Evolutionary conservation across 2,329 filamentous ascomycete genomes (phyloP).

Genomic region (Drechmeria coniospora): DNA sequence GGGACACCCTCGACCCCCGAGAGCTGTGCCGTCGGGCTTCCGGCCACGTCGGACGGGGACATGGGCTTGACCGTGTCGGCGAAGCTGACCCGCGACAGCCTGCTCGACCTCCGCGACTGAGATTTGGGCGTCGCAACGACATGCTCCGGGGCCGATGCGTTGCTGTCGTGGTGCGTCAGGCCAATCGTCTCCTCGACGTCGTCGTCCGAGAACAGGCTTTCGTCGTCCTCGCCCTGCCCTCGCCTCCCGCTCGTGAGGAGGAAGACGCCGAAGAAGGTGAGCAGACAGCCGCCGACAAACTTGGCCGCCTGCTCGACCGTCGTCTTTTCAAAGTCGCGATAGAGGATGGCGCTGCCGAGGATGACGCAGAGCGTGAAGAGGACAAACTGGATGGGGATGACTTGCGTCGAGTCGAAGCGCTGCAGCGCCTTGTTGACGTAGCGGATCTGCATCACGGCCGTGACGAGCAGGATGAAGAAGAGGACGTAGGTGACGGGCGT

Average conservation of each 20-base stretch:
- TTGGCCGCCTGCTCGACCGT: constrained; percentile 59
- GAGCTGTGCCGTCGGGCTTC: constrained; percentile 20
- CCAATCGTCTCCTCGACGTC: constrained; percentile 50
- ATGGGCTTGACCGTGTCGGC: constrained; percentile 21
- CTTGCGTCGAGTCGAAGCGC: constrained; percentile 90
- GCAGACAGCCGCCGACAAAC: constrained; percentile 75
- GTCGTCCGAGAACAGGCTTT: constrained; percentile 37
- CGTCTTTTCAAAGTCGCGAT: constrained; percentile 84
- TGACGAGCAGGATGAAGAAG: constrained; percentile 61
- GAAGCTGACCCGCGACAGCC: constrained; percentile 30
- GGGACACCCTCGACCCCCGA: constrained; percentile 15
- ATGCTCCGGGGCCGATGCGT: constrained; percentile 6
- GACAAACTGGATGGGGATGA: constrained; percentile 96
- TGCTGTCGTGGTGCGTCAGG: constrained; percentile 33
- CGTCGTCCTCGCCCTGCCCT: constrained; percentile 41
- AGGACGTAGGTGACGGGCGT: constrained; percentile 86
- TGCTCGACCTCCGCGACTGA: constrained; percentile 32
- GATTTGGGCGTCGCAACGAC: constrained; percentile 10
- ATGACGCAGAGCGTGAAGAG: constrained; percentile 94
- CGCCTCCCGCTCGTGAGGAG: constrained; percentile 79
- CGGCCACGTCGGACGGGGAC: constrained; percentile 19
- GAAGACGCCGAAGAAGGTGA: constrained; percentile 96
- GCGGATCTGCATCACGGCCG: constrained; percentile 90
- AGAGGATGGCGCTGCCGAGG: constrained; percentile 80
- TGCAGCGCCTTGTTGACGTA: constrained; percentile 84